Evolutionary conservation across 192 early-diverging fungal genomes (phyloP).

Genomic region (Coemansia sp.): DNA sequence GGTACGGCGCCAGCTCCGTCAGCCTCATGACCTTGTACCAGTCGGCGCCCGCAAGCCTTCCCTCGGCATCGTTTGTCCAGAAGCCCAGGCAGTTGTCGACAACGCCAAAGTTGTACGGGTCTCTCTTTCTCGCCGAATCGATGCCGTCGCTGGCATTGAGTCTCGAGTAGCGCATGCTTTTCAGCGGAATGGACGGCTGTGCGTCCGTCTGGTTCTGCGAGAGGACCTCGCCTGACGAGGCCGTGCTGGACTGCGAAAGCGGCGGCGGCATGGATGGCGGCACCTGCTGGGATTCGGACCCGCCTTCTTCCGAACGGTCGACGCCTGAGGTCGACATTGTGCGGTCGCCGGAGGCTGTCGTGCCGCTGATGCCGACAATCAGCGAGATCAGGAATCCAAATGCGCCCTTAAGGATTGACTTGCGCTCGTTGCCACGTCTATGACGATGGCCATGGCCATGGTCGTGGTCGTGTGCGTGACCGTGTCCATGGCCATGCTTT

Average conservation of each 20-base stretch:
- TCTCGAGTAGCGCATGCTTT: conserved; percentile 19
- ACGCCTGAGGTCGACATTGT: conserved; percentile 13
- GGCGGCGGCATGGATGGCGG: conserved; percentile 46
- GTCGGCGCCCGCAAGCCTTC: conserved; percentile 59
- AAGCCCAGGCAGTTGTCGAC: conserved; percentile 83
- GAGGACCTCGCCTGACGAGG: conserved; percentile 27
- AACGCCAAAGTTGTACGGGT: conserved; percentile 80
- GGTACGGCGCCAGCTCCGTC: conserved; percentile 39
- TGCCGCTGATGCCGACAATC: conserved; percentile 32
- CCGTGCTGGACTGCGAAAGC: conserved; percentile 26
- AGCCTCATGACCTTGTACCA: conserved; percentile 55
- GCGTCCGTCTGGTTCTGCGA: conserved; percentile 18
- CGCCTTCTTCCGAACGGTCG: conserved; percentile 9
- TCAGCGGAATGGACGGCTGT: conserved; percentile 33
- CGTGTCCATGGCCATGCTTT: conserved; percentile 18
- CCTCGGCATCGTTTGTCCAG: conserved; percentile 61
- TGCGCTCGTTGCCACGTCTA: background rate
- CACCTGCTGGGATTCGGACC: conserved; percentile 26
- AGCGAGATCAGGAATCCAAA: conserved; percentile 25
- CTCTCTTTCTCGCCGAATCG: conserved; percentile 23
- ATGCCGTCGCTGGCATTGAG: conserved; percentile 12
- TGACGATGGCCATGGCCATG: conserved; percentile 4
- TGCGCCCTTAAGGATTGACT: conserved; percentile 14
- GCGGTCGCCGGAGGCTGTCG: conserved; percentile 21
- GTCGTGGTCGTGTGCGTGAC: conserved; percentile 18